A percentile compares a stretch with the other conserved stretches of the same genome.
phyloP scores from a whole-genome alignment of 2,329 filamentous ascomycete genomes.

The Sporothrix curviconia region DNA sequence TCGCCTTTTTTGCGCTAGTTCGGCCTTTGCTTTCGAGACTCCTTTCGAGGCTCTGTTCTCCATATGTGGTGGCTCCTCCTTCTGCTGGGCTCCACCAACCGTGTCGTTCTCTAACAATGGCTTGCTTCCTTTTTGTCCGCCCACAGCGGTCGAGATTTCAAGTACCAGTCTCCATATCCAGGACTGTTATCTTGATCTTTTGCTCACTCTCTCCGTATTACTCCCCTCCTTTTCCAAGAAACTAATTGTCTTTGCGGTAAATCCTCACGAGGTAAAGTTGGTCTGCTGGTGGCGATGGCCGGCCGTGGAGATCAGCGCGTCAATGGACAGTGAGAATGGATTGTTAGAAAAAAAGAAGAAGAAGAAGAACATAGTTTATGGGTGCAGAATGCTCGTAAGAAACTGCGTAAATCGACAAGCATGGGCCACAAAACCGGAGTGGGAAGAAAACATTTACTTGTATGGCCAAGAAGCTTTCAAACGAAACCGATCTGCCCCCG shows the following conservation, averaged over 20 bases:
- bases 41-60: background rate
- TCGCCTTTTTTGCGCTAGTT: too few relatives aligned
- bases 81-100: background rate
- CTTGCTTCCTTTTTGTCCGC: background rate
- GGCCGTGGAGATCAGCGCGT: background rate
- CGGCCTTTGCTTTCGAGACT: background rate
- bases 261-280: too few relatives aligned
- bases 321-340: too few relatives aligned
- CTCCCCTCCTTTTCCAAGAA: too few relatives aligned
- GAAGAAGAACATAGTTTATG: too few relatives aligned
- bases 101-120: background rate
- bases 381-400: constrained; percentile 16
- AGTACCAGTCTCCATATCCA: too few relatives aligned
- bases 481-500: constrained; percentile 7
- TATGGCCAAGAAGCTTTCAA: constrained; percentile 2
- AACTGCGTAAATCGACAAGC: constrained; percentile 6
- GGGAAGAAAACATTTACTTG: too few relatives aligned
- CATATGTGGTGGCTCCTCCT: background rate
- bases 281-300: background rate
- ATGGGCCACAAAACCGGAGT: background rate
- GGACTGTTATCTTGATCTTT: background rate
- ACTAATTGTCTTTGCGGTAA: too few relatives aligned
- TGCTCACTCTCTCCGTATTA: too few relatives aligned
- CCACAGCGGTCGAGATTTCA: too few relatives aligned
- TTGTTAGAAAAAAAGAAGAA: too few relatives aligned